These are phyloP conservation scores for Gracilaria gracilis DNA, from an alignment of 23 red algal genomes.

Conservation along the genomic window DNA sequence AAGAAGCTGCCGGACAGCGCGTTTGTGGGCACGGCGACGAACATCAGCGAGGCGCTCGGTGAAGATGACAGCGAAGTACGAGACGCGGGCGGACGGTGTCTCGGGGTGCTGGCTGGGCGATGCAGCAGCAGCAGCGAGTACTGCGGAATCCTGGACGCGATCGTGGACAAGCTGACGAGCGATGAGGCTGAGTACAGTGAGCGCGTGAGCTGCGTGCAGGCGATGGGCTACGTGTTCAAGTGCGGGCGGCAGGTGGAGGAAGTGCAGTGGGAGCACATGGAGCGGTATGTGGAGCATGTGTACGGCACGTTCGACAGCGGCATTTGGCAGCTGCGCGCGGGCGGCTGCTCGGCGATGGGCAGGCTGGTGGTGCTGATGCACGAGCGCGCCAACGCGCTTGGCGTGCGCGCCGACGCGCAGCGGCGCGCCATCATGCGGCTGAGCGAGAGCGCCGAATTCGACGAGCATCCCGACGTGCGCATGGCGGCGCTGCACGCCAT, in stretches of 20 bases:
- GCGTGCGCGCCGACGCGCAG: not conserved
- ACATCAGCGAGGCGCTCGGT: conserved; percentile 10
- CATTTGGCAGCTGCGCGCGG: conserved; percentile 3
- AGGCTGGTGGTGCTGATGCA: not conserved
- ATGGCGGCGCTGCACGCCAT: conserved; percentile 51
- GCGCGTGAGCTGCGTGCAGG: conserved; percentile 27
- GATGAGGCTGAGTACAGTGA: conserved; percentile 37
- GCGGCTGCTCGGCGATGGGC: conserved; percentile 18
- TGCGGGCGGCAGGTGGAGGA: conserved; percentile 19
- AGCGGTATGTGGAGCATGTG: conserved; percentile 6
- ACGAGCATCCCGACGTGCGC: conserved; percentile 38
- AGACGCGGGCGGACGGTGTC: conserved; percentile 24
- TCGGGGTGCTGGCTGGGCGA: conserved; percentile 49
- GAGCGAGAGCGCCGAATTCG: conserved; percentile 39
- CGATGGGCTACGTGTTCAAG: conserved; percentile 24
- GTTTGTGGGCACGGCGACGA: conserved; percentile 3
- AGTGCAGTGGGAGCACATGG: conserved; percentile 13
- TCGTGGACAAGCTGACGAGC: conserved; percentile 8
- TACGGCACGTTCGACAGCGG: conserved; percentile 10
- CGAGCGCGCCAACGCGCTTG: not conserved
- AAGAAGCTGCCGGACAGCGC: conserved; percentile 50
- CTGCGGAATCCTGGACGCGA: conserved; percentile 1
- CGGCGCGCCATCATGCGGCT: conserved; percentile 9
- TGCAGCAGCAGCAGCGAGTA: conserved; percentile 41
- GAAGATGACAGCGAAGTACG: conserved; percentile 38